Evolutionary conservation across 768 basidiomycete genomes (phyloP).

Genomic region (Piloderma croceum): DNA sequence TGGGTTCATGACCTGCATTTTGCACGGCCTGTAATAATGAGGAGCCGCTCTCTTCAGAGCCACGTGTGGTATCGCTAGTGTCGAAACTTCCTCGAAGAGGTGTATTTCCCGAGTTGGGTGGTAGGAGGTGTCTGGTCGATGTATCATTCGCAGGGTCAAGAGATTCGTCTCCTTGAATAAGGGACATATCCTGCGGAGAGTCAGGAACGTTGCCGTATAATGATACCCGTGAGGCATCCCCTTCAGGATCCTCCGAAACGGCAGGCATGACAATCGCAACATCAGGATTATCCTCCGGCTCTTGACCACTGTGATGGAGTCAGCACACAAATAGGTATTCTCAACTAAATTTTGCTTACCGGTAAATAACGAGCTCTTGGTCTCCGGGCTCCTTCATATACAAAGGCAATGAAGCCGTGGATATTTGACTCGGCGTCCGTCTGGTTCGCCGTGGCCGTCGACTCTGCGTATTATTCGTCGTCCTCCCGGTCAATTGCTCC

Average conservation of each 20-base stretch:
- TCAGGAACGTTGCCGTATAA: slow-evolving; percentile 36
- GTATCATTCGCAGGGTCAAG: too few species aligned
- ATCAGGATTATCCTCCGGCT: slow-evolving; percentile 49
- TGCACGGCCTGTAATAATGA: slow-evolving; percentile 19
- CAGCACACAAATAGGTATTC: background rate
- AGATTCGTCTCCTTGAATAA: slow-evolving; percentile 33
- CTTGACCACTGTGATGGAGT: slow-evolving; percentile 35
- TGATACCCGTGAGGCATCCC: slow-evolving; percentile 17
- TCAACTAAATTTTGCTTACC: slow-evolving; percentile 25
- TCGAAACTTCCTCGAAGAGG: slow-evolving; percentile 23
- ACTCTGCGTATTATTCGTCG: slow-evolving; percentile 27
- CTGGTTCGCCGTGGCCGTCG: slow-evolving; percentile 36
- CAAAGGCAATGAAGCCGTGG: slow-evolving; percentile 67
- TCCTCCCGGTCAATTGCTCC: slow-evolving; percentile 47
- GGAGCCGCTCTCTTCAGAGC: slow-evolving; percentile 24
- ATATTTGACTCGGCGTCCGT: slow-evolving; percentile 76
- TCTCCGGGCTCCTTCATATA: slow-evolving; percentile 86
- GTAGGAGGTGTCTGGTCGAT: slow-evolving; percentile 3
- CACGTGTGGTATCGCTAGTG: slow-evolving; percentile 23
- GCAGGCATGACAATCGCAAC: slow-evolving; percentile 30
- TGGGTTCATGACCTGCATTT: slow-evolving; percentile 29
- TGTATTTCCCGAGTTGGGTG: slow-evolving; percentile 3
- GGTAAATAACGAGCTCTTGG: slow-evolving; percentile 66
- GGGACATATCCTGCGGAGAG: slow-evolving; percentile 36
- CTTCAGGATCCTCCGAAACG: slow-evolving; percentile 16